phyloP scores from a whole-genome alignment of 2,329 filamentous ascomycete genomes.

The Trichoderma polysporum region DNA sequence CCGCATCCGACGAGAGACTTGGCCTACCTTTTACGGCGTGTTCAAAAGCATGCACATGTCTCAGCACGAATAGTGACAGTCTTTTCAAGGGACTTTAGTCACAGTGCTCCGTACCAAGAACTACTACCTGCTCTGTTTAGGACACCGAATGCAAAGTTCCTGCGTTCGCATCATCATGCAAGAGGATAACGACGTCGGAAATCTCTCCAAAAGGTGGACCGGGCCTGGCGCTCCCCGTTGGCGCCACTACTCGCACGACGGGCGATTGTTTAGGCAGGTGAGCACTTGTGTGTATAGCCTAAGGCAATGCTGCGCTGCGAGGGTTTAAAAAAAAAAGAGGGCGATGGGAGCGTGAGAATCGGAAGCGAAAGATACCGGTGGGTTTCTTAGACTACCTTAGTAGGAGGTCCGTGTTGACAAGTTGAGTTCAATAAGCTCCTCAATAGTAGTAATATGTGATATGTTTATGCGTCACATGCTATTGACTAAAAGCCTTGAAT shows the following conservation, averaged over 20 bases:
- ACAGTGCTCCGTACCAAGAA: neutral
- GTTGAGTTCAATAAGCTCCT: neutral
- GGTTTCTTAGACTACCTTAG: neutral
- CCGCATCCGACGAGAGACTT: neutral
- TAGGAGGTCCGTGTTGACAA: neutral
- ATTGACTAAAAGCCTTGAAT: neutral
- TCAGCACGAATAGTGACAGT: neutral
- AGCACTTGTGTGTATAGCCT: neutral
- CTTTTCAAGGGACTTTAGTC: neutral
- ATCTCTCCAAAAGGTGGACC: neutral
- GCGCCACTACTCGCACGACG: neutral
- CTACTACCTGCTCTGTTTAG: neutral
- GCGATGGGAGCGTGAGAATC: too few relatives aligned
- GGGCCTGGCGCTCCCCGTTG: neutral
- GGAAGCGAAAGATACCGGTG: neutral
- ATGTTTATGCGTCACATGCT: neutral
- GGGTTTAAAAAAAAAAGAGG: neutral
- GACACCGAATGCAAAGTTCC: neutral
- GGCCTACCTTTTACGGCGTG: neutral
- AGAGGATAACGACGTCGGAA: neutral
- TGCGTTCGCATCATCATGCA: neutral
- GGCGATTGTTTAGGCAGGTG: slow-evolving; percentile 17
- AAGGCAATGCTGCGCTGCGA: neutral
- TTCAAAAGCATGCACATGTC: neutral
- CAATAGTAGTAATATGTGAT: neutral